Conservation (phyloP, 2,329 filamentous ascomycete genomes). For the Calonectria hongkongensis region DNA sequence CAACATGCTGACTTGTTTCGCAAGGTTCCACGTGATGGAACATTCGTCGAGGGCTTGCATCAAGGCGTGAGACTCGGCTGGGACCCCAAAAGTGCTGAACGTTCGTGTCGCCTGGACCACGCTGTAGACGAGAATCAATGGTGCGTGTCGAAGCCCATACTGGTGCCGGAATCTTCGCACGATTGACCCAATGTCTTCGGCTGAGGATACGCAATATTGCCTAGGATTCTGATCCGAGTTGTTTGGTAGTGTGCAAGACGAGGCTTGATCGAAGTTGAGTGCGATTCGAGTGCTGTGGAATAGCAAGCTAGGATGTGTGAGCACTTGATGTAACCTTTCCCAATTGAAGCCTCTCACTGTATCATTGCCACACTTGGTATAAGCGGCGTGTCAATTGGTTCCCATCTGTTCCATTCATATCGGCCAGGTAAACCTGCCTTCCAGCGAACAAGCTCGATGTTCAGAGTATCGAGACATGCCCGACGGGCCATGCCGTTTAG, state of each 20-base stretch:
- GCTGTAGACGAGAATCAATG: conserved; percentile 52
- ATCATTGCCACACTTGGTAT: conserved; percentile 48
- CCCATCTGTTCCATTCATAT: conserved; percentile 49
- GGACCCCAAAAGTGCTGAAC: conserved; percentile 17
- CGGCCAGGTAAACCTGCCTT: conserved; percentile 44
- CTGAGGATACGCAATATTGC: conserved; percentile 47
- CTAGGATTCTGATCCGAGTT: conserved; percentile 29
- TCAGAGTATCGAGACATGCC: conserved; percentile 42
- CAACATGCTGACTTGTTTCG: conserved; percentile 7
- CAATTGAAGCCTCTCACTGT: conserved; percentile 40
- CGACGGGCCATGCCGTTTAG: conserved; percentile 30
- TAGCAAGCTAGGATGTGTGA: conserved; percentile 33
- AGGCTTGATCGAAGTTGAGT: conserved; percentile 50
- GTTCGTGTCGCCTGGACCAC: conserved; percentile 49
- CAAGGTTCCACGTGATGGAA: conserved; percentile 36
- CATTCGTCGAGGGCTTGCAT: conserved; percentile 38
- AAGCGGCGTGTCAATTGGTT: conserved; percentile 40
- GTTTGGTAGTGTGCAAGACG: neutral
- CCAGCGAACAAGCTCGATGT: conserved; percentile 49
- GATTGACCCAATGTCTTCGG: conserved; percentile 48
- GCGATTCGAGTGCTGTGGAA: conserved; percentile 53
- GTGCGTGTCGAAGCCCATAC: conserved; percentile 47
- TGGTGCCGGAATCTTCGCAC: conserved; percentile 49
- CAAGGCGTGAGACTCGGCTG: conserved; percentile 31
- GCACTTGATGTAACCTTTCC: neutral